Evolutionary conservation across 192 early-diverging fungal species (phyloP), one percentile per base, ranked within the genome.

Genomic region (Linnemannia schmuckeri): DNA sequence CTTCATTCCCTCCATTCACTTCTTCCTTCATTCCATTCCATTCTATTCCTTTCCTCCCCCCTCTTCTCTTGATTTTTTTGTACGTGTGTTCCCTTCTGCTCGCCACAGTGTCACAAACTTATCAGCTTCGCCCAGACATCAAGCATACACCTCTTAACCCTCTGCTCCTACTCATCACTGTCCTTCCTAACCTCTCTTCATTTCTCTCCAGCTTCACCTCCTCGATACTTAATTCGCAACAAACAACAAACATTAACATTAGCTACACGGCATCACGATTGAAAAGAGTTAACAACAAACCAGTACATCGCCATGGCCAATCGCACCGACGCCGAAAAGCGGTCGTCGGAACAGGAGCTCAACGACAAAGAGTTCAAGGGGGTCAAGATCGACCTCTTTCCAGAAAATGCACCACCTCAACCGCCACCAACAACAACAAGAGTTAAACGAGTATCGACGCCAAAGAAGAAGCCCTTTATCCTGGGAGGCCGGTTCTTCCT

Each of bases 401-500:
- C 49, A 52, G 18, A 52, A 22, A 18, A 52, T 20, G 17, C 49
- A 3, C 49, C 49, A 52, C 18, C 49, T 52, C 49, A 52, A 52
- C 49, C 49, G 20, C 30, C 61, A 66, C 1, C 24, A 24, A 63
- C 27, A 66, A 33, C 61, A 33, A 27, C 30, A 15, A 66, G 27
- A 13, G 61, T 33, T 13, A 66, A 66, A 33, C 61, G 61, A 15
- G 30, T 66, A 30, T 66, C 61, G 12, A 66, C 10, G 13, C 30
- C 61, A 66, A 44, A 44, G 1, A 71, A 70, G 40, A 72, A 75
- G 4, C 77, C 77, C 4, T 84, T 84, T 49, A 35, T 84, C 9
- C 74, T 84, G 37, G 82, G 82, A n/a, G 82, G 22, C 20, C 72
- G 77, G 8, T 79, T 84, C 42, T 84, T 84, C 33, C 33, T 84